These are phyloP conservation scores for Ilyonectria sp. DNA, from an alignment of 2,329 filamentous ascomycete genomes.

Conservation along the genomic window DNA sequence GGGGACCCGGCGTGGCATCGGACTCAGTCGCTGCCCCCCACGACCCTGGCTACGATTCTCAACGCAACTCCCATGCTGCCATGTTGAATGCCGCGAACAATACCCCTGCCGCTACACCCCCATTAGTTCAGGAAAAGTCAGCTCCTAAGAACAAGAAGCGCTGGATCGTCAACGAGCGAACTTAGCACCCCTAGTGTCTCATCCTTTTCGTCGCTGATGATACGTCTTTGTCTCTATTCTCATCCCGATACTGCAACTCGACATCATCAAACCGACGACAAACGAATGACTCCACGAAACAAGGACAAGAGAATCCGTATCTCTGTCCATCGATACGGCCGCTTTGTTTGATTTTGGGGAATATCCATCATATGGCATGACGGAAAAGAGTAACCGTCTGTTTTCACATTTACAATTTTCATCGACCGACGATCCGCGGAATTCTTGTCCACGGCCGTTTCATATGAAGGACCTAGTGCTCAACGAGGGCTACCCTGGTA, in stretches of 20 bases:
- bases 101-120: constrained; percentile 25
- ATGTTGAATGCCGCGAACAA: constrained; percentile 39
- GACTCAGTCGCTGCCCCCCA: constrained; percentile 48
- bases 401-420: constrained; percentile 6
- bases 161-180: constrained; percentile 62
- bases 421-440: neutral
- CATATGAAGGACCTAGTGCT: neutral
- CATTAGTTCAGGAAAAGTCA: constrained; percentile 44
- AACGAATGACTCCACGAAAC: constrained; percentile 37
- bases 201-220: constrained; percentile 21
- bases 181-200: constrained; percentile 47
- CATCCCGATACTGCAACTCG: constrained; percentile 23
- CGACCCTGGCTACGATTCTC: constrained; percentile 46
- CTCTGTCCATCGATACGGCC: constrained; percentile 42
- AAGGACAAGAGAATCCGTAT: constrained; percentile 18
- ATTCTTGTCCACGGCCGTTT: neutral
- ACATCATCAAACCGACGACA: constrained; percentile 32
- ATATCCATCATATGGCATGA: constrained; percentile 15
- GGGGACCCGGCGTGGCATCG: constrained; percentile 52
- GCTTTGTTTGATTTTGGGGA: constrained; percentile 30
- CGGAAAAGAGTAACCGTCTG: constrained; percentile 6
- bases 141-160: constrained; percentile 60
- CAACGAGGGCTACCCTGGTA: neutral
- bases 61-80: constrained; percentile 45
- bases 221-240: constrained; percentile 23